Evolutionary conservation across 345 rosid species (phyloP), one percentile per base, ranked within the genome.

Genomic region (Populus davidiana): DNA sequence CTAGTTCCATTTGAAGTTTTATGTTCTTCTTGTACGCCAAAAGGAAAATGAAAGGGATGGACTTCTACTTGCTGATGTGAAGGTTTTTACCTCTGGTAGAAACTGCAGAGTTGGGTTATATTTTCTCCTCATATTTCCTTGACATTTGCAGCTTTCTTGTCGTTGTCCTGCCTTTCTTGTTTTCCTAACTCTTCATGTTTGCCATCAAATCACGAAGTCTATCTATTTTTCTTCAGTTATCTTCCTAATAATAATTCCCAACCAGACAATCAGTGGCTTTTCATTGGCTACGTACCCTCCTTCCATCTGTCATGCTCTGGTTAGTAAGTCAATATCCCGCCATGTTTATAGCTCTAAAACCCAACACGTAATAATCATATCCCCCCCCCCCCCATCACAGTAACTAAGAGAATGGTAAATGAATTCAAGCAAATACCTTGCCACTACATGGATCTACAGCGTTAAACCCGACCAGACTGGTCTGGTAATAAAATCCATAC

Each of bases 81-180:
- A 78, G 80, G 54, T 79, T 87, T 86, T 84, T 71, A 83, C 86
- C 72, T 63, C 73, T 2, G 82, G 65, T 65, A 72, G 67, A 77
- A 66, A 56, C 5, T 38, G 47, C 62, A 56, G 33, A 5, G 70
- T 36, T 5, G 75, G 59, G 63, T 52, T 69, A 27, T 71, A 73
- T 69, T 33, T 69, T 52, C 27, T 21, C 20, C 43, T 69, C 54
- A 33, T 33, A 33, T 41, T 41, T 41, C 4, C 13, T 9, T 41
- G 2, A 13, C 4, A 41, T 10, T 41, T 44, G 66, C 71, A 67
- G 67, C 75, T 43, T 69, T 73, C 67, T 68, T 61, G 83, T 82
- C 86, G 75, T 82, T 77, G 35, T 44, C 78, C 41, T 49, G 47
- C 79, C 44, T 49, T 62, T 69, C 21, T 61, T 20, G 47, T 75